Base-by-base conservation (phyloP, 2,329 filamentous ascomycete genomes). In the Cladorrhinum sp. region DNA sequence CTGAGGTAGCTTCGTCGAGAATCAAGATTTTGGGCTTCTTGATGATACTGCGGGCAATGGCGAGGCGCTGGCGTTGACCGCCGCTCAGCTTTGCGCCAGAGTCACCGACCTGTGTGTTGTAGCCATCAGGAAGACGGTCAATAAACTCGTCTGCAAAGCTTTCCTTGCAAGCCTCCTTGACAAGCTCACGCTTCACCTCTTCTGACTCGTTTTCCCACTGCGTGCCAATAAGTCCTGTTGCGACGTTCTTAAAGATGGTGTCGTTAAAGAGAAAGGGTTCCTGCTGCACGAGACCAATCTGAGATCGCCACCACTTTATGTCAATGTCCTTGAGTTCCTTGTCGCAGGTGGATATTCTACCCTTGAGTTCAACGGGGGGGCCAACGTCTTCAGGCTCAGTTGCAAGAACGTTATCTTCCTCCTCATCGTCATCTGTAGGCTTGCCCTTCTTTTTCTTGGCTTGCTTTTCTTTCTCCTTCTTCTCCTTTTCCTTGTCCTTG, bases 51-150 rank as follows among this genome's bases (percentile, higher is more conserved):
- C 89, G 81, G 0, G 89, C 88, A 62, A 91, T 90, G 21, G 85
- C 83, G 9, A 91, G 75, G 16, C 88, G 84, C 73, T 91, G 88
- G 58, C 87, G 86, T 73, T 91, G 88, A 0, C 88, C 88, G n/a
- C 88, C 88, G 10, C 88, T 91, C 1, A 96, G 77, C 70, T 90
- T 91, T 53, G 89, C 87, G 3, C 91, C 91, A 26, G 83, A 83
- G 69, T 94, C 90, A 1, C 91, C 91, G 1, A 95, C 90, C 8
- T 83, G 74, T 0, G 91, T 92, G 3, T 88, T 81, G 69, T 93
- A 93, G 1, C 86, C 55, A 12, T 81, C 74, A 1, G 88, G 87
- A 2, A 91, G 76, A 20, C 81, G 81, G 52, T 83, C 79, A 59
- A 91, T 86, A 67, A 88, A 90, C 62, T 89, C 87, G 65, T 88